Evolutionary conservation across 495 filamentous ascomycete genomes (phyloP).

Genomic region (Neohortaea acidophila): DNA sequence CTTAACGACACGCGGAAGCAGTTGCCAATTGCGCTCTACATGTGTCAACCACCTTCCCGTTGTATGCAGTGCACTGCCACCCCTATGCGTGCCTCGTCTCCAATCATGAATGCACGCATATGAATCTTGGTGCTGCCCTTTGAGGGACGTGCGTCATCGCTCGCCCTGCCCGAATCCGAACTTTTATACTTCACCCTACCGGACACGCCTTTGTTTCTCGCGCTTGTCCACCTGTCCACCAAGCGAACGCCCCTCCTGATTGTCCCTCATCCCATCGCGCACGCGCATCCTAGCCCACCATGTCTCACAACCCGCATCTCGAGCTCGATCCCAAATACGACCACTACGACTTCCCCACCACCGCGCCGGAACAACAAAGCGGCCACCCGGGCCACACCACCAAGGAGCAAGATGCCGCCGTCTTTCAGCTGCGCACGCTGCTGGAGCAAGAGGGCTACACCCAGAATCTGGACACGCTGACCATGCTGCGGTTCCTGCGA

Average conservation of each 20-base stretch:
- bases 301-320: constrained; percentile 26
- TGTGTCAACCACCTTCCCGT: neutral
- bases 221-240: too few relatives aligned
- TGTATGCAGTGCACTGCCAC: neutral
- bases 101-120: too few relatives aligned
- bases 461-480: constrained; percentile 78
- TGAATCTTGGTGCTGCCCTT: too few relatives aligned
- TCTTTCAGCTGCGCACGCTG: constrained; percentile 65
- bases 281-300: too few relatives aligned
- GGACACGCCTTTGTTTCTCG: neutral
- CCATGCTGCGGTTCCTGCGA: constrained; percentile 56
- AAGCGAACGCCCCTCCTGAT: too few relatives aligned
- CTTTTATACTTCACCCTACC: neutral
- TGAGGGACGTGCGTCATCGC: too few relatives aligned
- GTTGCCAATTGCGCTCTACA: neutral
- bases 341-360: constrained; percentile 84
- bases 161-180: neutral
- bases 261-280: too few relatives aligned
- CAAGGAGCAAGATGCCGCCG: constrained; percentile 74
- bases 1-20: too few relatives aligned
- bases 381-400: constrained; percentile 88
- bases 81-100: neutral
- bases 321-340: constrained; percentile 82
- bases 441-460: constrained; percentile 75
- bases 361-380: constrained; percentile 44